A percentile compares a stretch with the other conserved stretches of the same genome.
Conservation (phyloP, 352 stramenopile species). For the Globisporangium echinulatum region DNA sequence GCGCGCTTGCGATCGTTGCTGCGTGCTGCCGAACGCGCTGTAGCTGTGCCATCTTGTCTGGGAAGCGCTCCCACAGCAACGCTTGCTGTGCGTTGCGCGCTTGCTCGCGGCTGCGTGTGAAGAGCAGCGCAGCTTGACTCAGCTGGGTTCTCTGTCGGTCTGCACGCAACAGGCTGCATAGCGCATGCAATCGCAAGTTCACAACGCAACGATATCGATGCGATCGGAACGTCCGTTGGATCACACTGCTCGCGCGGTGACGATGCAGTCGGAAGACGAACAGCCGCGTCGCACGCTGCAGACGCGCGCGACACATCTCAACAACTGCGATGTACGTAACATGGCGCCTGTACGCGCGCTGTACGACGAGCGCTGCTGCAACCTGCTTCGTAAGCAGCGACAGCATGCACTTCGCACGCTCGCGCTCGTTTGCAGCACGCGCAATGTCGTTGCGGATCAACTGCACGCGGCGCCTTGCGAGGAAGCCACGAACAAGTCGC, state of each 20-base stretch:
- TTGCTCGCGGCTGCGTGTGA: slow-evolving; percentile 15
- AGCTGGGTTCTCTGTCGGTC: slow-evolving; percentile 26
- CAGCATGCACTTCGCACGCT: slow-evolving; percentile 5
- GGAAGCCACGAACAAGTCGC: slow-evolving; percentile 27
- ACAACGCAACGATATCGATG: slow-evolving; percentile 27
- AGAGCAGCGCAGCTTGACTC: slow-evolving; percentile 15
- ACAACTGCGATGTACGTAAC: slow-evolving; percentile 12
- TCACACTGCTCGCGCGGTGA: slow-evolving; percentile 13
- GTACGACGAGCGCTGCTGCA: slow-evolving; percentile 26
- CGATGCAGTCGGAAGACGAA: slow-evolving; percentile 33
- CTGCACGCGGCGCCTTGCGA: slow-evolving; percentile 24
- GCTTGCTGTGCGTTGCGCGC: slow-evolving; percentile 3
- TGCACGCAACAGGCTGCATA: slow-evolving; percentile 24
- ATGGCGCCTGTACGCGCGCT: slow-evolving; percentile 27
- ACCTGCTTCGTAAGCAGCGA: slow-evolving; percentile 16
- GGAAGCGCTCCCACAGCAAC: slow-evolving; percentile 8
- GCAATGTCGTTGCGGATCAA: slow-evolving; percentile 18
- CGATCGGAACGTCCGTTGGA: slow-evolving; percentile 33
- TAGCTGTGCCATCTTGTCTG: slow-evolving; percentile 11
- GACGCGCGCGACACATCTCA: slow-evolving; percentile 18
- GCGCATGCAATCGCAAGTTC: slow-evolving; percentile 15
- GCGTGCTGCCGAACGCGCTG: slow-evolving; percentile 7
- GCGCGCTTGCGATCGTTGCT: not conserved
- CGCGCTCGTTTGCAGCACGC: slow-evolving; percentile 19
- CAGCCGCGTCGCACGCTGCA: slow-evolving; percentile 23